Base-by-base conservation (phyloP, 441 rosid genomes). In the Brassica hybrid region DNA sequence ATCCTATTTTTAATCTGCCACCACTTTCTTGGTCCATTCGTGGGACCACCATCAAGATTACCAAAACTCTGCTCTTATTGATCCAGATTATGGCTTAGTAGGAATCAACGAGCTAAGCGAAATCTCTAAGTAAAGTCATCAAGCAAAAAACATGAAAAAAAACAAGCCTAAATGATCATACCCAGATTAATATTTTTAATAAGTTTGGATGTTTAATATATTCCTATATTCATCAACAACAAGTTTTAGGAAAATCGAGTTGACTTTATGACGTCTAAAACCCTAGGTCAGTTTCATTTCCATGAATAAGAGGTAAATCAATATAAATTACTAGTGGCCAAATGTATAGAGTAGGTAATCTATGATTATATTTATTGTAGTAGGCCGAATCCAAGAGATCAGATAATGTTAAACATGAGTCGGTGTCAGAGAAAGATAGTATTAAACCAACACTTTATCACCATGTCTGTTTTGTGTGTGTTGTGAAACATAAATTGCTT, bases 11-110 rank as follows among this genome's bases (percentile, higher is more conserved):
- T 41, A 90, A 91, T 8, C 90, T 91, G 1, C 94, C 97, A 8
- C 94, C 93, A 14, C 79, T 93, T 76, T 91, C 97, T 59, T 59
- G 64, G 64, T 59, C 12, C 64, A 59, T 23, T 59, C 84, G 92
- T 65, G 88, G 87, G 76, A 88, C 85, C 69, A 91, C 92, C 5
- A 13, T 85, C 68, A 85, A 73, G 71, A 89, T 90, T 63, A 86
- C 92, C 13, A 64, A 17, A 18, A 17, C 50, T 60, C 64, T 60
- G 62, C 32, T 58, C 62, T 12, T 58, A 11, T 58, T 58, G 32
- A 23, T 19, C 30, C 62, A 58, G 11, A 21, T 21, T 11, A 10
- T 23, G 14, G 32, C 34, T 58, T 58, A 21, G 14, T 13, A 17
- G 7, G 30, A 10, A 10, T 58, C 62, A 30, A 58, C 14, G 27